Percentiles rank a stretch among this genome's conserved stretches.
These are phyloP conservation scores for Podaxis carcinomalis DNA, from an alignment of 768 basidiomycete genomes.

Conservation along the genomic window DNA sequence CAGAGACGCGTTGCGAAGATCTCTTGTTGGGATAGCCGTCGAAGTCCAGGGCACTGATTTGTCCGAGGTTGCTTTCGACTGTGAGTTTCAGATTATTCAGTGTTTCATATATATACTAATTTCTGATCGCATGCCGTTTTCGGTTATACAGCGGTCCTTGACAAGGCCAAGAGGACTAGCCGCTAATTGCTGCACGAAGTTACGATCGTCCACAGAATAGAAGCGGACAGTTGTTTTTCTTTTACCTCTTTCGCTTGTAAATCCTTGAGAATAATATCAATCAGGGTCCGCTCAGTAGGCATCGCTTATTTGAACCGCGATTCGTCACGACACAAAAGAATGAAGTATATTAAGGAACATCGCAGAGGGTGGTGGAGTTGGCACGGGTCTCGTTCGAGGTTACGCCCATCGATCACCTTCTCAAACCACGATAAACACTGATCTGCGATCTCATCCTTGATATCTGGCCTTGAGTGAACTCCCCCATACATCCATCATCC, in stretches of 20 bases:
- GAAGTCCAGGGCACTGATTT: constrained; percentile 87
- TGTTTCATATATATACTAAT: background rate
- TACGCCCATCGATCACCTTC: background rate
- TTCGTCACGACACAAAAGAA: background rate
- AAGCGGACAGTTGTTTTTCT: background rate
- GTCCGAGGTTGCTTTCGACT: constrained; percentile 67
- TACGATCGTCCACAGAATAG: background rate
- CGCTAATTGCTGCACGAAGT: background rate
- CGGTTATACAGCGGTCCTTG: constrained; percentile 19
- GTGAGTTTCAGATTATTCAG: constrained; percentile 39
- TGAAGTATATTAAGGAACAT: background rate
- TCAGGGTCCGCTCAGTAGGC: background rate
- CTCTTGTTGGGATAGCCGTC: constrained; percentile 68
- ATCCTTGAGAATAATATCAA: background rate
- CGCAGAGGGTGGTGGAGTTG: background rate
- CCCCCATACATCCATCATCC: constrained; percentile 29
- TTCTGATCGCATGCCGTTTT: constrained; percentile 5
- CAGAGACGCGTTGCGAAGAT: constrained; percentile 68
- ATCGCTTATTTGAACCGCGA: too few species aligned
- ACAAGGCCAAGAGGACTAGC: constrained; percentile 19
- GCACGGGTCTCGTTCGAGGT: too few species aligned
- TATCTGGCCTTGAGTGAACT: constrained; percentile 27
- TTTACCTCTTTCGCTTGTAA: background rate
- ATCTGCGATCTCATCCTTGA: constrained; percentile 6
- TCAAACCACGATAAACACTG: constrained; percentile 6